Base-by-base conservation (phyloP, 2,329 filamentous ascomycete species). In the Ceratocystis colombiana region DNA sequence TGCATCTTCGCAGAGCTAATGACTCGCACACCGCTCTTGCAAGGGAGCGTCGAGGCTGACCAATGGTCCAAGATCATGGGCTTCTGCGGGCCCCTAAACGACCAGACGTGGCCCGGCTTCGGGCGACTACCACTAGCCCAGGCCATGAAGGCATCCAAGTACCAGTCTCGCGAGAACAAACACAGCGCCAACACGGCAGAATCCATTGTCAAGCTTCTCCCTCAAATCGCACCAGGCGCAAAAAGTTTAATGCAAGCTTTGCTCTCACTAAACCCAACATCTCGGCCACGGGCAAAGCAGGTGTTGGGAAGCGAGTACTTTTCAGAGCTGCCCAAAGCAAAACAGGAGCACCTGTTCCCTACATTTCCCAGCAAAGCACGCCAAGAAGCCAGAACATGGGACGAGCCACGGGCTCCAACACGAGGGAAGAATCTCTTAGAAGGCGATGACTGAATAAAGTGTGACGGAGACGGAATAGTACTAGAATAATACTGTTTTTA, bases 301-400 rank as follows among this genome's bases (percentile, higher is more conserved):
- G 86, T 95, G 73, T 80, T 97, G 45, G 78, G 81, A 61, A 90
- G 96, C 74, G 80, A 85, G 45, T 99, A 96, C 75, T 99, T 99
- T 75, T 79, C 75, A 20, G 92, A 97, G 76, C 88, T 95, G 71
- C 94, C 94, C 0, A 88, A 88, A 68, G 90, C 92, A 1, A 97
- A 97, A 77, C 86, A 88, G 6, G 88, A 90, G 73, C 88, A 88
- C 71, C 88, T 99, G 86, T 97, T 99, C 73, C 94, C 94, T 1
- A 97, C 94, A 0, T 99, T 97, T 74, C 94, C 94, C 0, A 94
- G 89, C 71, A 96, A 96, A 75, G 94, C 94, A 0, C 90, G 91
- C 1, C 88, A 94, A 79, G 94, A 99, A 79, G 88, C 86, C 79
- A 89, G 69, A 80, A 84, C 46, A 80, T 83, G 50, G n/a, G 64